Evolutionary conservation across 345 rosid species (phyloP), one percentile per base, ranked within the genome.

Genomic region (Geranium rotundifolium): DNA sequence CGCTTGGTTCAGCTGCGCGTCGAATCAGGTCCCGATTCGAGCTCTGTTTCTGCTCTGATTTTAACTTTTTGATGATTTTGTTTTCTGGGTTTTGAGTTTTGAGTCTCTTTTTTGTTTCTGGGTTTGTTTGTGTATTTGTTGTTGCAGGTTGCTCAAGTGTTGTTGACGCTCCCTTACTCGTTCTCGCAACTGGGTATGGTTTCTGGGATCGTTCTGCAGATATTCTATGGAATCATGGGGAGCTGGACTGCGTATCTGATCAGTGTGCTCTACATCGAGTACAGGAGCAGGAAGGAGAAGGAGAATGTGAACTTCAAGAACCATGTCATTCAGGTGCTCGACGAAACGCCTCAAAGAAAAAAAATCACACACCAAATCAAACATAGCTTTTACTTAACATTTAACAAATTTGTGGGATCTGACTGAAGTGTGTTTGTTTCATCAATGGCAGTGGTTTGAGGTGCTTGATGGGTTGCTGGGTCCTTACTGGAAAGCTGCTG

Each of bases 161-260:
- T 93, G 8, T 49, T 93, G 74, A 93, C 99, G 29, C 79, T 93
- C 10, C 99, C 99, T 0, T 93, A 90, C 82, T 93, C 99, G 13
- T 93, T 93, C 84, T 90, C 97, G 64, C 99, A 93, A 70, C 77
- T 93, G 77, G 99, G 99, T 16, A 79, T 93, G 78, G 72, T 88
- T 16, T 93, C 99, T 54, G 99, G 99, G 50, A 84, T 93, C 56
- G 37, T 90, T 56, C 73, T 93, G 8, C 99, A 93, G 75, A 69
- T 93, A 62, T 93, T 90, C 82, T 93, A 93, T 23, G 99, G 99
- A 0, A 9, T 93, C 17, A 12, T 93, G 0, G 99, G 99, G 72
- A 90, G 97, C 82, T 93, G 99, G 99, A 93, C 99, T 46, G 99
- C 99, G 17, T 93, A 93, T 65, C 95, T 93, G 73, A 93, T 93